Conservation (phyloP, 495 filamentous ascomycete species). For the Aspergillus homomorphus region DNA sequence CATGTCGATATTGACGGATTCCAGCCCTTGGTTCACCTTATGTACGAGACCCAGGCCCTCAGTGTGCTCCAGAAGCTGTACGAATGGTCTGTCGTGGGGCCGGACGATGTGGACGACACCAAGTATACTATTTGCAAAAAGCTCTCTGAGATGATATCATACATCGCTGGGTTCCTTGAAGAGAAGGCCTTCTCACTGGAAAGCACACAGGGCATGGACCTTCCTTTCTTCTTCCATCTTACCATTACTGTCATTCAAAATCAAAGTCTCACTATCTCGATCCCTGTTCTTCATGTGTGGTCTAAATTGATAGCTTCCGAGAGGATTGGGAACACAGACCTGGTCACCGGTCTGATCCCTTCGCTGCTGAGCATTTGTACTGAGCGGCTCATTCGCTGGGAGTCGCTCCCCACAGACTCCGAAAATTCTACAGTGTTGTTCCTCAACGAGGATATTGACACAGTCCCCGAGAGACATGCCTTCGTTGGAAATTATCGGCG, state of each 20-base stretch:
- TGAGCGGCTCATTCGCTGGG: conserved; percentile 75
- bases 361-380: conserved; percentile 78
- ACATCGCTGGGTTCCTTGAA: conserved; percentile 78
- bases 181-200: conserved; percentile 63
- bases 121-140: conserved; percentile 92
- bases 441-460: conserved; percentile 89
- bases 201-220: conserved; percentile 52
- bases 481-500: conserved; percentile 97
- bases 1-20: conserved; percentile 78
- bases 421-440: conserved; percentile 77
- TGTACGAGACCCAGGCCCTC: conserved; percentile 69
- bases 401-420: conserved; percentile 74
- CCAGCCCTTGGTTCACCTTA: conserved; percentile 68
- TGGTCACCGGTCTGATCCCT: conserved; percentile 66
- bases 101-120: conserved; percentile 78
- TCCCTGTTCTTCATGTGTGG: conserved; percentile 89
- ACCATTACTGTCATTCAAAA: conserved; percentile 76
- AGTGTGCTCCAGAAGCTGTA: conserved; percentile 71
- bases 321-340: conserved; percentile 59
- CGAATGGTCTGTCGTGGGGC: conserved; percentile 77
- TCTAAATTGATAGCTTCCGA: conserved; percentile 70
- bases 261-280: conserved; percentile 86
- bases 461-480: conserved; percentile 87
- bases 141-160: conserved; percentile 88
- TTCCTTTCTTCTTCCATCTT: conserved; percentile 75